Conservation (phyloP, 2,329 filamentous ascomycete species). For the Byssoonygena ceratinophila region DNA sequence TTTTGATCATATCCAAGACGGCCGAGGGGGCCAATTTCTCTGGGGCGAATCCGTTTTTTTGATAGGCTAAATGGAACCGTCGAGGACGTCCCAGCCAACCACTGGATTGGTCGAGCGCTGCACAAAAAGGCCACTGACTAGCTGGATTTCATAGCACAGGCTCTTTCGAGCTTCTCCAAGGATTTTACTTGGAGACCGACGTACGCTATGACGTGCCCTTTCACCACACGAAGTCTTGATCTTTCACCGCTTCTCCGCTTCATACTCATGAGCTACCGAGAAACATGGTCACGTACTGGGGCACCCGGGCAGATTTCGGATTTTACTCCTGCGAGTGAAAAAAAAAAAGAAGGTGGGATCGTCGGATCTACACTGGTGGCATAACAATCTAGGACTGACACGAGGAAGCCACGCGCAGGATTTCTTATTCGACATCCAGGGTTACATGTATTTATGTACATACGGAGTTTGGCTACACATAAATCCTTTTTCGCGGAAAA, state of each 20-base stretch:
- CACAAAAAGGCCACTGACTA: background rate
- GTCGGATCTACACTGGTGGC: background rate
- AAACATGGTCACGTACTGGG: background rate
- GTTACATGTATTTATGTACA: background rate
- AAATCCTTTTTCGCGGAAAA: too few species aligned
- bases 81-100: background rate
- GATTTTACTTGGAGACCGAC: background rate
- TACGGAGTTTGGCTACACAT: background rate
- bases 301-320: background rate
- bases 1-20: background rate
- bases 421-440: background rate
- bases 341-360: background rate
- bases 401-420: background rate
- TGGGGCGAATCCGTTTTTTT: too few species aligned
- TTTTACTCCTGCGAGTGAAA: background rate
- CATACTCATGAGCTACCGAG: background rate
- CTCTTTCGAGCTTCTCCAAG: background rate
- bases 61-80: background rate
- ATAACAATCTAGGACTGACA: background rate
- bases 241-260: background rate
- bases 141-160: background rate
- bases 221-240: background rate
- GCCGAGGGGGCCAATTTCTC: too few species aligned
- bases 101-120: background rate
- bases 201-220: background rate